phyloP scores from a whole-genome alignment of 176 grass and related monocot genomes.

The Lolium perenne region DNA sequence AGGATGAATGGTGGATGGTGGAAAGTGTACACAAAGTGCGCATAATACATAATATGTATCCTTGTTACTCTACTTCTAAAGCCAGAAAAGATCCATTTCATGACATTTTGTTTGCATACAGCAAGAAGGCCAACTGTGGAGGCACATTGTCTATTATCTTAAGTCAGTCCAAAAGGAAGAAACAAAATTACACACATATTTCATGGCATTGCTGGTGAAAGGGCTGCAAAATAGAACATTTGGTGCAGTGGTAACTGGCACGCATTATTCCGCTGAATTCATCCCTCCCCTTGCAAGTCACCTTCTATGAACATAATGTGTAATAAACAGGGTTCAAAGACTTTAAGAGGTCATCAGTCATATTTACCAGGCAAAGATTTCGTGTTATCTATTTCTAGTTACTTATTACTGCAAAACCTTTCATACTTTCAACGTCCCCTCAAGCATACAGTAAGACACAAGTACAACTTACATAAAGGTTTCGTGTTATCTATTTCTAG shows the following conservation, averaged over 20 bases:
- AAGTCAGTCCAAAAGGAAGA: not conserved
- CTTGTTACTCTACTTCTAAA: not conserved
- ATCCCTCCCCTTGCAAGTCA: not conserved
- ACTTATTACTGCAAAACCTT: slow-evolving; percentile 31
- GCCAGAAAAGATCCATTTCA: not conserved
- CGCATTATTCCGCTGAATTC: not conserved
- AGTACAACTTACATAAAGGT: slow-evolving; percentile 55
- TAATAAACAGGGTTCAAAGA: not conserved
- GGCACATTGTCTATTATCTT: not conserved
- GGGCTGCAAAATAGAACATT: not conserved
- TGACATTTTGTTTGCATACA: not conserved
- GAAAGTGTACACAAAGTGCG: not conserved
- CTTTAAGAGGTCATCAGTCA: not conserved
- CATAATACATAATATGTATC: not conserved
- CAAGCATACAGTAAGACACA: slow-evolving; percentile 28
- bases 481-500: slow-evolving; percentile 2
- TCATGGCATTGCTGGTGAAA: slow-evolving; percentile 11
- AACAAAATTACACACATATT: not conserved
- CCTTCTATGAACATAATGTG: not conserved
- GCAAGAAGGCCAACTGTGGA: not conserved
- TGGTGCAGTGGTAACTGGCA: slow-evolving; percentile 5
- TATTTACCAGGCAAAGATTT: slow-evolving; percentile 26
- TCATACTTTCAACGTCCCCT: slow-evolving; percentile 3
- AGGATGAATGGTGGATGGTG: not conserved
- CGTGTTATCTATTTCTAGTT: slow-evolving; percentile 11